A percentile compares a stretch with the other conserved stretches of the same genome.
Conservation (phyloP, 495 filamentous ascomycete genomes). For the Clavariopsis aquatica region DNA sequence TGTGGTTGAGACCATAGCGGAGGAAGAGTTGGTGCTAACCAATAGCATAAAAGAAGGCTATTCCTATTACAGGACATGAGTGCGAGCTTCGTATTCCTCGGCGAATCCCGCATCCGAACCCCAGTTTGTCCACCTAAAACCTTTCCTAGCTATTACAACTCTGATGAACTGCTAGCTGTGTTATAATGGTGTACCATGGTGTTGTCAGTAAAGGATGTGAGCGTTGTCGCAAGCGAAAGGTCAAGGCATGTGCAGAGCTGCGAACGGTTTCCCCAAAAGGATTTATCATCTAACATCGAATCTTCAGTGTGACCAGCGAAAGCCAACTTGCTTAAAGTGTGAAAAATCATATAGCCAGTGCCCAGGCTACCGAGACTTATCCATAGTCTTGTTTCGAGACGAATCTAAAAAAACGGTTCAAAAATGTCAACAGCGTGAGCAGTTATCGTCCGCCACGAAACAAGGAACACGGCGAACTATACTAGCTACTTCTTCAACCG, state of each 20-base stretch:
- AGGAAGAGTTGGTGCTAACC: background rate
- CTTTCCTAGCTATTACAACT: background rate
- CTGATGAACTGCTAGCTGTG: background rate
- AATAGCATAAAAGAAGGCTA: background rate
- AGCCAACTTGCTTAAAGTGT: conserved; percentile 19
- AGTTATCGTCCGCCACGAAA: background rate
- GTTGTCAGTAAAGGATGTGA: conserved; percentile 22
- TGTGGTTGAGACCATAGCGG: background rate
- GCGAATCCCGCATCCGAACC: background rate
- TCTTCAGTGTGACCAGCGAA: conserved; percentile 23
- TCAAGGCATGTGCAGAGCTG: conserved; percentile 8
- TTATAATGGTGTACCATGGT: conserved; percentile 21
- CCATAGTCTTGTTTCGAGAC: conserved; percentile 19
- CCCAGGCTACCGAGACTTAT: conserved; percentile 21
- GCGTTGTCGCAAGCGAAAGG: conserved; percentile 25
- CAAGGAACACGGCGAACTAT: background rate
- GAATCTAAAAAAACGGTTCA: conserved; percentile 12
- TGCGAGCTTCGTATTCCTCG: conserved; percentile 4
- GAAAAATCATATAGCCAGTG: conserved; percentile 11
- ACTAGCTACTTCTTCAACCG: no score
- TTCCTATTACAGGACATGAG: conserved; percentile 3
- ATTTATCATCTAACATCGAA: background rate
- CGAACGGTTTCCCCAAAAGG: background rate
- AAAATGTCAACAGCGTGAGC: conserved; percentile 2
- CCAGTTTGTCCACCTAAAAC: background rate